Conservation (phyloP, 768 basidiomycete species). For the Tulasnella sp. region DNA sequence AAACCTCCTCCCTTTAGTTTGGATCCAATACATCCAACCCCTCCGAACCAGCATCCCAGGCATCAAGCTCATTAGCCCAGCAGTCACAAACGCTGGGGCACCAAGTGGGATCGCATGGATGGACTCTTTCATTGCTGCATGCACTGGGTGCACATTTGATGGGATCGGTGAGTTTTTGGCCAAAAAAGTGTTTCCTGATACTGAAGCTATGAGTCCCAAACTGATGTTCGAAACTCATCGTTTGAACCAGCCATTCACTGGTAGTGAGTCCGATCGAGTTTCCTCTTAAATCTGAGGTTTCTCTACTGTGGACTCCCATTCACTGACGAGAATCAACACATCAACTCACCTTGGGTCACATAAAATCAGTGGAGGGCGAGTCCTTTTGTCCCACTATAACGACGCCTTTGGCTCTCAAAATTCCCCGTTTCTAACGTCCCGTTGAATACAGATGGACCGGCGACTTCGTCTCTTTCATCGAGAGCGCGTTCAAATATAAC, state of each 20-base stretch:
- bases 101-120: constrained; percentile 6
- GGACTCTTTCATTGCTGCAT: constrained; percentile 5
- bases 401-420: too few species aligned
- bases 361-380: too few species aligned
- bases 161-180: background rate
- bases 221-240: background rate
- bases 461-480: constrained; percentile 13
- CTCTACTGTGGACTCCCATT: too few species aligned
- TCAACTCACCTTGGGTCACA: too few species aligned
- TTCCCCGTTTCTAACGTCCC: too few species aligned
- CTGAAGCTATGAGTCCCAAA: too few species aligned
- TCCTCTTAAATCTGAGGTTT: too few species aligned
- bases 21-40: constrained; percentile 11
- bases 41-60: background rate
- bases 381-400: too few species aligned
- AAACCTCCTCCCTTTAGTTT: constrained; percentile 1
- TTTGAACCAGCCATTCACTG: constrained; percentile 7
- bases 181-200: too few species aligned
- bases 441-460: constrained; percentile 16
- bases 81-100: constrained; percentile 6
- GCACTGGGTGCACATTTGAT: constrained; percentile 5
- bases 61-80: constrained; percentile 6
- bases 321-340: too few species aligned
- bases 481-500: constrained; percentile 14
- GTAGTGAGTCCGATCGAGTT: background rate